Conservation (phyloP, 345 rosid species). For the Boechera stricta region DNA sequence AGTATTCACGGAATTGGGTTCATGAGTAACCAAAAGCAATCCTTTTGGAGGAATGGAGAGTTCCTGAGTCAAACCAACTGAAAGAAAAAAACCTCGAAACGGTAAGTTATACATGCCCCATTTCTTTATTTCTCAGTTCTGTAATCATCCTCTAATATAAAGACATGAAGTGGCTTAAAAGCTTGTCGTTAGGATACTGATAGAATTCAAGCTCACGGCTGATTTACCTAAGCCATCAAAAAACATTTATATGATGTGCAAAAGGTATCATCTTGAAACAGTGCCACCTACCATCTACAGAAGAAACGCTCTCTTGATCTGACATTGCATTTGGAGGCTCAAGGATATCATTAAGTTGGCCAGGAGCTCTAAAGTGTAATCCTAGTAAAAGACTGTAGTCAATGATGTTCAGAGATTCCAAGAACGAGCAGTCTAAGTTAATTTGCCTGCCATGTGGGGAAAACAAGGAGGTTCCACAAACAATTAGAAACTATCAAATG, state of each 20-base stretch:
- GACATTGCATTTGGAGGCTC: conserved; percentile 57
- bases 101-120: not conserved
- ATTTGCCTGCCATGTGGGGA: conserved; percentile 64
- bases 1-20: conserved; percentile 68
- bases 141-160: not conserved
- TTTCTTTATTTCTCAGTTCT: conserved; percentile 5
- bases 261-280: conserved; percentile 14
- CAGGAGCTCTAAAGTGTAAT: conserved; percentile 86
- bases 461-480: conserved; percentile 20
- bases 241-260: not conserved
- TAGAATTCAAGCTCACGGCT: conserved; percentile 11
- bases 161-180: conserved; percentile 4
- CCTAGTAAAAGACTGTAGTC: conserved; percentile 92
- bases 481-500: conserved; percentile 16
- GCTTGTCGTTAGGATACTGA: conserved; percentile 5
- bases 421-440: conserved; percentile 66
- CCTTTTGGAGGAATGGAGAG: conserved; percentile 69
- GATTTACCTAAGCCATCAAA: conserved; percentile 8
- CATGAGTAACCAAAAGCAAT: conserved; percentile 72
- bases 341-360: conserved; percentile 63
- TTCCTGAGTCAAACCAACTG: conserved; percentile 56
- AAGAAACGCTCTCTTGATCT: conserved; percentile 50
- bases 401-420: conserved; percentile 82
- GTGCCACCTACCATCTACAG: conserved; percentile 57
- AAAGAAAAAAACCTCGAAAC: not conserved